Evolutionary conservation across 2,329 filamentous ascomycete genomes (phyloP), one percentile per base, ranked within the genome.

Genomic region (Aureobasidium sp.): DNA sequence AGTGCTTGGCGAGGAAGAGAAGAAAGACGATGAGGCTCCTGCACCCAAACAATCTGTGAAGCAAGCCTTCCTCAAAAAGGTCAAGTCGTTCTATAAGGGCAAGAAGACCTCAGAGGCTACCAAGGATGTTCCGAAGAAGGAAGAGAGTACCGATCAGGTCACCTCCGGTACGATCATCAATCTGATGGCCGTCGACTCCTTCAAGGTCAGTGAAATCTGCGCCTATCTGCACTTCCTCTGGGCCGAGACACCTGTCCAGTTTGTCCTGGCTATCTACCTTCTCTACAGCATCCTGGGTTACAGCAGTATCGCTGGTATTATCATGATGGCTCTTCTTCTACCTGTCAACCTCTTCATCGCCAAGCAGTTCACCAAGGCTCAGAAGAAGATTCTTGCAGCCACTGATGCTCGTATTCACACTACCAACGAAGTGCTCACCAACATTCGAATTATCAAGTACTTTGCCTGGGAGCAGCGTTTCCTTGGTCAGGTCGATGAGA

Each of bases 151-250:
- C 35, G 87, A 91, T 64, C 91, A 96, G 76, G 93, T 91, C 42
- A 97, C 94, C 64, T 82, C 95, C 56, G 94, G 95, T 65, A 96
- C 94, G n/a, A 97, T 99, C 70, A 99, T 99, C 78, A 99, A 97
- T 74, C 80, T 99, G 67, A 99, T 99, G 94, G 95, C 94, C 12
- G 95, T 99, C 44, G 95, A 99, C 78, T 97, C 93, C 52, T 97
- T 97, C 84, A 99, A 99, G 77, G 91, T 99, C 61, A 89, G 90
- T 65, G 94, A 99, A 72, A 87, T 96, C 63, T 94, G 91, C 40
- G 89, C 93, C 0, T 99, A 99, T 72, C 79, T 99, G 35, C 94
- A 99, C 75, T 99, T 96, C 75, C 79, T 99, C n/a, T 89, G 93
- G 79, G 93, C 92, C 0, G 87, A 89, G 64, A 92, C 93, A 1